Evolutionary conservation across 441 rosid species (phyloP), one percentile per base, ranked within the genome.

Genomic region (Hura crepitans): DNA sequence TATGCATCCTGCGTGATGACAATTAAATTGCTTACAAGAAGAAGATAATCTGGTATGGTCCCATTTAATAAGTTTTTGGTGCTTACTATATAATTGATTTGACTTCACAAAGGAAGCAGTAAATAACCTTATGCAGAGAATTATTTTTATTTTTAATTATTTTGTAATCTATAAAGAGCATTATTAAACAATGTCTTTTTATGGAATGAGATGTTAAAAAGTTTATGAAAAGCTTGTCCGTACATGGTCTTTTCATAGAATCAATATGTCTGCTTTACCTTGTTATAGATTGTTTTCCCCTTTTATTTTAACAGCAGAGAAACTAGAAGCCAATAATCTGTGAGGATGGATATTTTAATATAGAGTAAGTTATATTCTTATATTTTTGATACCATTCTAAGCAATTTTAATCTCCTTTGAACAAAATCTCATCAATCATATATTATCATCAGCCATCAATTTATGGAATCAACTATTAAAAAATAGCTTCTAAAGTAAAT

Each of bases 231-330:
- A 13, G 50, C 61, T 71, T 46, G 50, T 58, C 68, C 73, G 46
- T 75, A 51, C 72, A 35, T 9, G 33, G 27, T 51, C 37, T 33
- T 42, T 23, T 49, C 60, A 39, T 28, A 59, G 70, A 57, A 72
- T 72, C 65, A 49, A 18, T 11, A 0, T 46, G 22, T 22, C 70
- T 57, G 45, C 50, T 30, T 56, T 13, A 37, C 22, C 7, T 20
- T 58, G 30, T 61, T 20, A 18, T 68, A 42, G 46, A 46, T 30
- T 65, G 17, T 6, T 65, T 49, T 65, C 18, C 35, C 23, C 11
- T 68, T 68, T 42, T 42, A 28, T 57, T 28, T 43, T 28, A 55
- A 55, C 59, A 55, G 59, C 20, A 10, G 13, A n/a, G 10, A 18
- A 31, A 11, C 9, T 17, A 31, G 59, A 50, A 66, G 49, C 60